Conservation (phyloP, 345 rosid species). For the Salix suchowensis region DNA sequence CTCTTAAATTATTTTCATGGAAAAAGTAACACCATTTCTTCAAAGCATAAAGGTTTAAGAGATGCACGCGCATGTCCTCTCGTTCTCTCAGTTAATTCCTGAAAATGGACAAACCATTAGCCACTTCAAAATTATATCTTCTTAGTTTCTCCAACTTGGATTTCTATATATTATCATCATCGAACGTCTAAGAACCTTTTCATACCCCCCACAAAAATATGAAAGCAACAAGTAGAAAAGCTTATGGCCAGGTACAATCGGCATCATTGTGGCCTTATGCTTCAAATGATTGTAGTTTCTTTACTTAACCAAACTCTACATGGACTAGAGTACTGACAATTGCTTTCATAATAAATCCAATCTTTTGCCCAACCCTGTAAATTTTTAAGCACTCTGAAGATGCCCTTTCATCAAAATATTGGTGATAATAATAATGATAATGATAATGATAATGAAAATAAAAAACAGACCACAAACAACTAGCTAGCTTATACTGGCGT, state of each 20-base stretch:
- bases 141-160: not conserved
- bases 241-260: not conserved
- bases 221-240: not conserved
- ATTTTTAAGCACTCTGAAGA: not conserved
- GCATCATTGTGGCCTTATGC: not conserved
- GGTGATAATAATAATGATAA: not conserved
- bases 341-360: conserved; percentile 1
- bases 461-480: not conserved
- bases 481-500: not conserved
- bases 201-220: not conserved
- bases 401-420: not conserved
- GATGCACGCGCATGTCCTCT: not conserved
- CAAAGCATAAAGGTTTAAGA: conserved; percentile 2
- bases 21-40: conserved; percentile 9
- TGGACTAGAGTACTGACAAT: not conserved
- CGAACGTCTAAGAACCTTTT: not conserved
- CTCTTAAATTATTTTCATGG: not conserved
- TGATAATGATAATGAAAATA: not conserved
- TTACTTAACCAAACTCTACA: not conserved
- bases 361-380: not conserved
- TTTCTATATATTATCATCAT: not conserved
- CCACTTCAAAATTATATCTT: not conserved
- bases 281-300: not conserved
- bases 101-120: conserved; percentile 2
- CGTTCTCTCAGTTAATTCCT: not conserved